Percentiles rank a stretch among this genome's conserved stretches.
phyloP scores from a whole-genome alignment of 2,329 filamentous ascomycete species.

The Rhynchosporium graminicola region DNA sequence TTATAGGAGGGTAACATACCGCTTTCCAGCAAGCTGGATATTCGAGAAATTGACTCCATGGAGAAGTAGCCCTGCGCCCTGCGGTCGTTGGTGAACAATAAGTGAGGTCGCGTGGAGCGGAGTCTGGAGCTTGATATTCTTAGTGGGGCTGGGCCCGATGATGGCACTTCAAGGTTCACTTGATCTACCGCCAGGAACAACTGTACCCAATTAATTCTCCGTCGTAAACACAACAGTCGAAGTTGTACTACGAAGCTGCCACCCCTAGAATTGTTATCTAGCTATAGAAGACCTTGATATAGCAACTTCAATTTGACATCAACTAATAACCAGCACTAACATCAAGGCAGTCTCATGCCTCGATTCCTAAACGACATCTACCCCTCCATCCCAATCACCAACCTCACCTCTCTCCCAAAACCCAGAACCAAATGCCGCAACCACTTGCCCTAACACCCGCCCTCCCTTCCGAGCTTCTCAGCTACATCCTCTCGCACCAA shows the following conservation, averaged over 20 bases:
- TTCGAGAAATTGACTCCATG: conserved; percentile 96
- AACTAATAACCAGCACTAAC: conserved; percentile 37
- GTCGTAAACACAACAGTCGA: conserved; percentile 5
- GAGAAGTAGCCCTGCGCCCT: conserved; percentile 5
- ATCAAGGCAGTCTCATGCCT: background rate
- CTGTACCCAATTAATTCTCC: background rate
- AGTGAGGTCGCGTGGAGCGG: conserved; percentile 14
- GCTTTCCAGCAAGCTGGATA: conserved; percentile 92
- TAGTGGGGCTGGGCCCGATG: conserved; percentile 13
- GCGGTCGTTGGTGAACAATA: conserved; percentile 27
- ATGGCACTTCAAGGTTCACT: conserved; percentile 2
- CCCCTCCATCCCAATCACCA: conserved; percentile 12
- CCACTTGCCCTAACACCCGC: conserved; percentile 53
- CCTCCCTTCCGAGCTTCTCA: conserved; percentile 62
- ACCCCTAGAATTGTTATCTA: background rate
- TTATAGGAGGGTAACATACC: conserved; percentile 56
- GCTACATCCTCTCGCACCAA: conserved; percentile 60
- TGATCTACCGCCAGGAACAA: too few species aligned
- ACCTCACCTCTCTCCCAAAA: background rate
- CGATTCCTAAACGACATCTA: conserved; percentile 11
- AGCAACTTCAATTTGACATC: conserved; percentile 16
- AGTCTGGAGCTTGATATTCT: conserved; percentile 33
- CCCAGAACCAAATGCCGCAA: conserved; percentile 1
- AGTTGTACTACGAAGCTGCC: background rate
- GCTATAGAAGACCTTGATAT: background rate